Conservation (phyloP, 208 protist genomes). For the Tritrichomonas foetus region DNA sequence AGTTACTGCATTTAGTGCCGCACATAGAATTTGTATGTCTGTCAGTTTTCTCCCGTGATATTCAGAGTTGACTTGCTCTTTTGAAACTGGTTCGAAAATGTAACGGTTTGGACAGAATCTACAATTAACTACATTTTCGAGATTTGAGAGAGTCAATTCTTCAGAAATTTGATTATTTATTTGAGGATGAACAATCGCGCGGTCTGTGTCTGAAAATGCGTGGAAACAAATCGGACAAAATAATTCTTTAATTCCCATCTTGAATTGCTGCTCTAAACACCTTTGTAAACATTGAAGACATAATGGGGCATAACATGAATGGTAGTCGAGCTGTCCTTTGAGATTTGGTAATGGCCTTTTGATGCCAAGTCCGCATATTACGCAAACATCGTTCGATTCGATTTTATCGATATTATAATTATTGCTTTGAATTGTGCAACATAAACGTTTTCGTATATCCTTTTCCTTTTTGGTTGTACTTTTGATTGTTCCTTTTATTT, state of each 20-base stretch:
- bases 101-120: background rate
- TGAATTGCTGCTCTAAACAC: background rate
- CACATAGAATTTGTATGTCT: background rate
- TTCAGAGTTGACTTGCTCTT: background rate
- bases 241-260: background rate
- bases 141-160: background rate
- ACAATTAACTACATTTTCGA: background rate
- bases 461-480: no score
- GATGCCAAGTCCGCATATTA: background rate
- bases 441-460: no score
- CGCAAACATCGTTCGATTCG: background rate
- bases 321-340: background rate
- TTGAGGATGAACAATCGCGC: background rate
- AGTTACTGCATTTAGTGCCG: background rate
- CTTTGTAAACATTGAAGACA: background rate
- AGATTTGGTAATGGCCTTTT: background rate
- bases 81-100: background rate
- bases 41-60: background rate
- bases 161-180: background rate
- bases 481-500: no score
- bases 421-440: no score
- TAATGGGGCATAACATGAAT: background rate
- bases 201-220: background rate
- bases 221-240: background rate
- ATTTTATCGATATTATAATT: no score